A percentile compares a stretch with the other conserved stretches of the same genome.
Conservation (phyloP, 352 stramenopile genomes). For the Aphanomyces stellatus region DNA sequence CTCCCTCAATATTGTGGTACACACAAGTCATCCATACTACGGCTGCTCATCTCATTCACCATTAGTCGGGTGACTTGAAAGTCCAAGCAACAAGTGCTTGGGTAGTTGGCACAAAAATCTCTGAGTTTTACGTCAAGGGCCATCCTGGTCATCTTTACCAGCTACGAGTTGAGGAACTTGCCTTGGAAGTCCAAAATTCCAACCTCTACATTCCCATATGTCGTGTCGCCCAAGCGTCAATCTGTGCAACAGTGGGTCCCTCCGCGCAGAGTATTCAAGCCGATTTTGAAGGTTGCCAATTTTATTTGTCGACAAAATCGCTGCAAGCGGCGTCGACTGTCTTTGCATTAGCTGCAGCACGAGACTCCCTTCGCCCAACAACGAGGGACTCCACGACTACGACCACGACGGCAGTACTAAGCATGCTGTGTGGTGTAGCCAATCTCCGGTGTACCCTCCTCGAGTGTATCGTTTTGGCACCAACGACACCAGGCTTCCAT, state of each 20-base stretch:
- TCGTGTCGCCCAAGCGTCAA: no score
- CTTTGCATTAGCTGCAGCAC: not conserved
- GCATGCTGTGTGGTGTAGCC: no score
- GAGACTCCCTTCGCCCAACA: not conserved
- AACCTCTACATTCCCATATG: no score
- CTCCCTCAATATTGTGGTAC: not conserved
- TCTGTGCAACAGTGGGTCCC: not conserved
- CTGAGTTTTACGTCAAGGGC: not conserved
- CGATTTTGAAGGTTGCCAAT: not conserved
- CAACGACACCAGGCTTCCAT: no score
- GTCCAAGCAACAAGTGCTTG: not conserved
- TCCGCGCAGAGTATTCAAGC: not conserved
- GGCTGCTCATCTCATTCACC: no score
- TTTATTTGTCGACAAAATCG: not conserved
- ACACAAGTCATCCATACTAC: no score
- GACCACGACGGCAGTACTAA: no score
- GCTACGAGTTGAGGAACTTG: not conserved
- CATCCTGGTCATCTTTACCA: not conserved
- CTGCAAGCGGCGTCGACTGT: not conserved
- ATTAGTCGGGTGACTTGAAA: not conserved
- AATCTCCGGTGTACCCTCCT: no score
- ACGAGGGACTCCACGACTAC: no score
- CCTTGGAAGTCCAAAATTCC: no score
- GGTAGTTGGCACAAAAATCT: not conserved
- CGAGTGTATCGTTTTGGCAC: no score